Conservation (phyloP, 345 rosid species). For the Gossypium australe region DNA sequence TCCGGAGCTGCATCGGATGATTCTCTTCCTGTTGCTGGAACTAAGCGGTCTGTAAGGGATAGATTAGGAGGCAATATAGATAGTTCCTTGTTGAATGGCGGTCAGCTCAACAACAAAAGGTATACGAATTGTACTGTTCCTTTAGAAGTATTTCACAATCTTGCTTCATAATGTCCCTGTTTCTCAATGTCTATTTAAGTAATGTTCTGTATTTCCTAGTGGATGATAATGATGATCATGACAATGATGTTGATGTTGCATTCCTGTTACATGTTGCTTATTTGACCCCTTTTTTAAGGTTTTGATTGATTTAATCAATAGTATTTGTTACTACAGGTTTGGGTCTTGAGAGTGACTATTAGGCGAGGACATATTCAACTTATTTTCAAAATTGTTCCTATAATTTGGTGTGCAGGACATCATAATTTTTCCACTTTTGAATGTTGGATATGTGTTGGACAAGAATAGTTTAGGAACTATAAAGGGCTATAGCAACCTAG, state of each 20-base stretch:
- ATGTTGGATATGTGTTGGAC: not conserved
- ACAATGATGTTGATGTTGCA: not conserved
- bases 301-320: not conserved
- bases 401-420: not conserved
- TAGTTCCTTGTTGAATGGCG: conserved; percentile 26
- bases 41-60: conserved; percentile 79
- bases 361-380: not conserved
- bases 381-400: not conserved
- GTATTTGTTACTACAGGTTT: not conserved
- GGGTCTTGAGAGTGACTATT: not conserved
- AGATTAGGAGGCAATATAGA: conserved; percentile 62
- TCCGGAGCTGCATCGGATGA: conserved; percentile 39
- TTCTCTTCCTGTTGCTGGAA: conserved; percentile 40
- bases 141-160: not conserved
- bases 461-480: not conserved
- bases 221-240: not conserved
- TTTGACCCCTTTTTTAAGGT: not conserved
- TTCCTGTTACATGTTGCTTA: not conserved
- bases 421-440: not conserved
- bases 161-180: not conserved
- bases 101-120: conserved; percentile 52
- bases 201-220: not conserved
- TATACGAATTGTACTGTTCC: conserved; percentile 20
- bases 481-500: not conserved
- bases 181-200: not conserved